Base-by-base conservation (phyloP, 257 asterid species). In the Nicotiana obtusifolia region DNA sequence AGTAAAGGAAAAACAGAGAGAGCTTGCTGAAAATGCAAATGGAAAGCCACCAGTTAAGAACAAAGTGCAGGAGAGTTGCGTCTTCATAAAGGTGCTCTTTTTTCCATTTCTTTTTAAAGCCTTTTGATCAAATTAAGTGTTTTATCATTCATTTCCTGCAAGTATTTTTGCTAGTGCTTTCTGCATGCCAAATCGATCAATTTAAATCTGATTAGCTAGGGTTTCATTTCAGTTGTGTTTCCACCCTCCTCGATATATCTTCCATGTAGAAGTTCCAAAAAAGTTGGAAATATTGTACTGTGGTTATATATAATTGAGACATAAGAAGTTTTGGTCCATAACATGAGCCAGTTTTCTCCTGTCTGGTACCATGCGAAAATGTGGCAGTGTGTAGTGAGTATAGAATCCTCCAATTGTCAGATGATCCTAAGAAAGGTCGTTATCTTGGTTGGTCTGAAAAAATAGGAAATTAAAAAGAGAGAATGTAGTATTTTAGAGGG, bases 51-150 rank as follows among this genome's bases (percentile, higher is more conserved):
- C n/a, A n/a, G n/a, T n/a, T n/a, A n/a, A n/a, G n/a, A n/a, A 67
- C 86, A 83, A 68, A 83, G 83, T 37, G 86, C 86, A 22, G 86
- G 86, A 37, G 86, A 83, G 75, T 71, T 83, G 83, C 86, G 86
- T 78, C 83, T 83, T 78, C 86, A 83, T 31, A 83, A 83, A 78
- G 86, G 86, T 83, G 6, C 37, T 44, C 54, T 9, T 10, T 37
- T 57, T 78, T 31, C 80, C 19, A 44, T 61, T 44, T n/a, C 53
- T 10, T 3, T 0, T 3, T 69, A 37, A 69, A 69, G 37, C 11
- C 31, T 37, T 69, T 5, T 5, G 19, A 35, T 35, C 31, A 37
- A 31, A 67, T n/a, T n/a, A n/a, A 37, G 77, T 69, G 10, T 37
- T 67, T 69, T 10, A 69, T 10, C 57, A 69, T 41, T 69, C 1